Conservation (phyloP, 176 grass and related monocot genomes). For the Guadua angustifolia region DNA sequence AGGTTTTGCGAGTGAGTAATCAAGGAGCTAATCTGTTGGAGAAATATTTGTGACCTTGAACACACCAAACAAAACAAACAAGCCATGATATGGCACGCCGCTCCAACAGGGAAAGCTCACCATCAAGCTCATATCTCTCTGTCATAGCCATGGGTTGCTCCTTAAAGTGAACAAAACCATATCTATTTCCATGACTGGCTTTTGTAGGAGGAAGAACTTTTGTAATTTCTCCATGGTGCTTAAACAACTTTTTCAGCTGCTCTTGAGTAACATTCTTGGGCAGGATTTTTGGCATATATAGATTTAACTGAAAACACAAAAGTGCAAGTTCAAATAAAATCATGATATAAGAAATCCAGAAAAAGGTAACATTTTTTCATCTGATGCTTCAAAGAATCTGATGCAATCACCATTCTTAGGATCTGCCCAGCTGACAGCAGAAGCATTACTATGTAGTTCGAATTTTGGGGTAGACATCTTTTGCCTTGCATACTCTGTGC, state of each 20-base stretch:
- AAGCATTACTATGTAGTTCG: conserved; percentile 79
- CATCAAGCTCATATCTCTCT: conserved; percentile 82
- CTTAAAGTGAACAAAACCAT: conserved; percentile 95
- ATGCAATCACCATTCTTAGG: conserved; percentile 62
- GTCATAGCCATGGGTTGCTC: conserved; percentile 68
- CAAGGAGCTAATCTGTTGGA: conserved; percentile 74
- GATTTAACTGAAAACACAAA: conserved; percentile 64
- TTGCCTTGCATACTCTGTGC: conserved; percentile 83
- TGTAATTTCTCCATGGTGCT: conserved; percentile 78
- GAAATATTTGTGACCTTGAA: conserved; percentile 10
- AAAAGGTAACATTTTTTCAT: conserved; percentile 3
- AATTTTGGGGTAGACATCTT: conserved; percentile 84
- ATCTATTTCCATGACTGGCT: conserved; percentile 82
- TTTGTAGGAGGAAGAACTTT: conserved; percentile 86
- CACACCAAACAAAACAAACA: conserved; percentile 22
- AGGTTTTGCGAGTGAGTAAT: conserved; percentile 92
- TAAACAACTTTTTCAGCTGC: conserved; percentile 75
- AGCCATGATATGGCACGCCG: conserved; percentile 5
- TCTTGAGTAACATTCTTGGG: conserved; percentile 76
- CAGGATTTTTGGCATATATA: conserved; percentile 91
- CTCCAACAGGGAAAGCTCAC: conserved; percentile 46
- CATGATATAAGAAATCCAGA: conserved; percentile 5
- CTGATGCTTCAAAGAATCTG: conserved; percentile 55
- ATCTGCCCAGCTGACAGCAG: conserved; percentile 88
- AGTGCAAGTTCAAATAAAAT: conserved; percentile 31